These are phyloP conservation scores for Aspergillus leporis DNA, from an alignment of 495 filamentous ascomycete genomes.

Conservation along the genomic window DNA sequence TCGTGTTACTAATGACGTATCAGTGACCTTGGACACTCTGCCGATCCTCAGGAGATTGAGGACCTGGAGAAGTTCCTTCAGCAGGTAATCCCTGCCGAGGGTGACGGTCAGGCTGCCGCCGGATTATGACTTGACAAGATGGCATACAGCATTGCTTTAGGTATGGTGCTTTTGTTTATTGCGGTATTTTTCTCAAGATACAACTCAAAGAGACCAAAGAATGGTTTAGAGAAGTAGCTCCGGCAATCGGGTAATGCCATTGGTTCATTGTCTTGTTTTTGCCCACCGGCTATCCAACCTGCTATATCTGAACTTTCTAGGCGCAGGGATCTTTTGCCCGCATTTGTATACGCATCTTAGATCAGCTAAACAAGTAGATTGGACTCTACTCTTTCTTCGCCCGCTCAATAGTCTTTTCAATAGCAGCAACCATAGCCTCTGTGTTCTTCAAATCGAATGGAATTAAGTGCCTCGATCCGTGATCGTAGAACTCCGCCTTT, in stretches of 20 bases:
- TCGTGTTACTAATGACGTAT: slow-evolving; percentile 19
- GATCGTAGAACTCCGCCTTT: slow-evolving; percentile 36
- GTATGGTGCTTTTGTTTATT: slow-evolving; percentile 52
- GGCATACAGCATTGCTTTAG: slow-evolving; percentile 31
- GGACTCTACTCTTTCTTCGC: slow-evolving; percentile 16
- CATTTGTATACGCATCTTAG: background rate
- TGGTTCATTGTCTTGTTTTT: background rate
- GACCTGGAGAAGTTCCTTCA: slow-evolving; percentile 78
- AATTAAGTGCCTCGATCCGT: slow-evolving; percentile 42
- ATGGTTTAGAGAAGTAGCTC: slow-evolving; percentile 12
- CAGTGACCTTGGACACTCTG: slow-evolving; percentile 73
- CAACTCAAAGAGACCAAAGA: slow-evolving; percentile 28
- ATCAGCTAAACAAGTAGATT: background rate
- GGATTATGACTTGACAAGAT: slow-evolving; percentile 46
- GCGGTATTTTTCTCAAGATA: slow-evolving; percentile 52
- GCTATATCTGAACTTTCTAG: background rate
- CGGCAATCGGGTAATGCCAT: background rate
- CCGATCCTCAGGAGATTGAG: slow-evolving; percentile 75
- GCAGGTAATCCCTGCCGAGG: slow-evolving; percentile 59
- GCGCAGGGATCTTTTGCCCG: background rate
- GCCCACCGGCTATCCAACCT: background rate
- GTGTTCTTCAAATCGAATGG: slow-evolving; percentile 41
- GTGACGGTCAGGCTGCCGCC: slow-evolving; percentile 57
- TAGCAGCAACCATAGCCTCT: slow-evolving; percentile 31
- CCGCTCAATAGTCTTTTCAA: slow-evolving; percentile 33